phyloP scores from a whole-genome alignment of 352 stramenopile species.

The Phytophthora syringae region DNA sequence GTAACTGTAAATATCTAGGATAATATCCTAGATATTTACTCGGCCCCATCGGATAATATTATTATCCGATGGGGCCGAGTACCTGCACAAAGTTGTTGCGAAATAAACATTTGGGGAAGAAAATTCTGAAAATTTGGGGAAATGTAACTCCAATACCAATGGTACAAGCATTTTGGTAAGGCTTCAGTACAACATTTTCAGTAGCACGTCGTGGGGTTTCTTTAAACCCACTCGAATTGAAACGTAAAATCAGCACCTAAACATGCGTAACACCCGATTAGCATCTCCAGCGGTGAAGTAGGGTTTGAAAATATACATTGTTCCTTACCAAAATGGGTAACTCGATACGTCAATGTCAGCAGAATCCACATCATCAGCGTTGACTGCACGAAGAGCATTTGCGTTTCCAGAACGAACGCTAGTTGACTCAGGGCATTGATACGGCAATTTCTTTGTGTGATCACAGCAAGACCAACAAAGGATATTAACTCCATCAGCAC shows the following conservation, averaged over 20 bases:
- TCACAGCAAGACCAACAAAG: constrained; percentile 25
- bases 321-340: constrained; percentile 37
- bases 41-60: not conserved
- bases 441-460: constrained; percentile 17
- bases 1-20: too few species aligned
- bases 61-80: too few species aligned
- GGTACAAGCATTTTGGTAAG: not conserved
- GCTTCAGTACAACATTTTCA: too few species aligned
- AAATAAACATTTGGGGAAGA: too few species aligned
- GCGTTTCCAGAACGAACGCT: constrained; percentile 47
- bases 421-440: constrained; percentile 36
- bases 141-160: too few species aligned
- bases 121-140: too few species aligned
- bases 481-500: constrained; percentile 34
- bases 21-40: too few species aligned
- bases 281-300: not conserved
- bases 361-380: constrained; percentile 39
- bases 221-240: not conserved
- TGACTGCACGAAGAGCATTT: constrained; percentile 29
- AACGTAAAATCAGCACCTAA: not conserved
- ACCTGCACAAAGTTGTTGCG: not conserved
- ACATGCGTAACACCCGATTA: not conserved
- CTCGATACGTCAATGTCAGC: constrained; percentile 25
- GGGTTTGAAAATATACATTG: not conserved
- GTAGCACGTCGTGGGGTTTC: too few species aligned